Base-by-base conservation (phyloP, 2,329 filamentous ascomycete species). In the Neofusicoccum parvum region DNA sequence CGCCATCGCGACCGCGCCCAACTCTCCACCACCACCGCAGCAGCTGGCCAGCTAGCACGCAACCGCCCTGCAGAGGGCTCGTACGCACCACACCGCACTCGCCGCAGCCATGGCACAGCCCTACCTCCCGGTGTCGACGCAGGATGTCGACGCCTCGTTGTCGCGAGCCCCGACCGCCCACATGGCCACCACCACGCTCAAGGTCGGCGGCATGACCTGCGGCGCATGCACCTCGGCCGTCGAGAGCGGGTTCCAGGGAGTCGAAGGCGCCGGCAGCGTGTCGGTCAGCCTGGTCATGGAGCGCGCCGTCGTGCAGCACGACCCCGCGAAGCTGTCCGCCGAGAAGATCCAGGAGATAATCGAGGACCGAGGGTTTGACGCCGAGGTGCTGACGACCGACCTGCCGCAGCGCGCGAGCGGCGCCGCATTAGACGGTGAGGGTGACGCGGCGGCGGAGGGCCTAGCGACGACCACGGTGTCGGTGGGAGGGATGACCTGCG, bases 201-300 rank as follows among this genome's bases (percentile, higher is more conserved):
- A 90, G 73, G 90, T 99, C 46, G 92, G 91, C 70, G 95, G 95
- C 71, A 99, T 85, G 82, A 86, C 84, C 69, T 99, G 95, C 80
- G 94, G 94, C 75, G 90, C 94, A 71, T 99, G 95, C 77, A 97
- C 94, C 34, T 96, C 94, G 50, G 90, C 95, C n/a, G 90, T 99
- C 71, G 94, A 98, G 83, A 87, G 90, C 67, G 95, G 91, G 70
- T 96, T 99, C 80, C 90, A 92, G 73, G 87, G 86, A 70, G 86
- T 96, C 5, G 84, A 90, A 45, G 94, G 95, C 64, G 88, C 95
- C 10, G 91, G 90, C 68, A 92, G 86, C 71, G 92, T 98, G 66
- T 96, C 93, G 10, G 91, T 99, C 72, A 97, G 92, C 76, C 82
- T 99, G 72, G 91, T 97, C 65, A 96, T 97, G 88, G 94, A 97